Evolutionary conservation across 2,329 filamentous ascomycete species (phyloP), one percentile per base, ranked within the genome.

Genomic region (Alternaria consortialis): DNA sequence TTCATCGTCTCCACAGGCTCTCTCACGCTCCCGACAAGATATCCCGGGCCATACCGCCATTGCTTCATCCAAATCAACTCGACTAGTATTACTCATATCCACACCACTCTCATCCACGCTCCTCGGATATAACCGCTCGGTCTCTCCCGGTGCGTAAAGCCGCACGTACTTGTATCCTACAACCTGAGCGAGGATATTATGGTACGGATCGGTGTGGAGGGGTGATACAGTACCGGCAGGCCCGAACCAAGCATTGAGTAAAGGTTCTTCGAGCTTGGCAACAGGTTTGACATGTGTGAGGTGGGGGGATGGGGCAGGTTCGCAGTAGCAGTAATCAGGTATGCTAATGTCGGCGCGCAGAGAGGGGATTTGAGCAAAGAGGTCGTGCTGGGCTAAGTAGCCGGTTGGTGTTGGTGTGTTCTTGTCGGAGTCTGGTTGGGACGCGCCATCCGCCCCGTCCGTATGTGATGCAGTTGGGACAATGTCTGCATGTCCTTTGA

Each of bases 161-260:
- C 95, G 86, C n/a, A 98, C 82, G 77, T 98, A 98, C 79, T 99
- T 99, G 58, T 87, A 84, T 0, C 95, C 95, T 0, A 97, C 91
- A 0, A 96, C 91, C 77, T 98, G 95, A 25, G 90, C 90, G 5
- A 98, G 86, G 48, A 98, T 87, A 74, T 98, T 98, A 75, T 97
- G 92, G 77, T 97, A 96, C 1, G 91, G 92, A 73, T 98, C 95
- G 2, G 93, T 96, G 77, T 99, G 95, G 1, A 98, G 83, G 1
- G 95, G 95, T 1, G 93, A 97, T 65, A 97, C 94, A 0, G 95
- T 98, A 51, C 88, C 89, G 0, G 88, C 83, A 0, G 95, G 95
- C 0, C 95, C 95, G 65, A 98, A 90, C 95, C 95, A 99, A 7
- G 92, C 93, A 78, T 98, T 97, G 17, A 96, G 84, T 43, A 91